Evolutionary conservation across 2,329 filamentous ascomycete genomes (phyloP).

Genomic region (Xylaria sp.): DNA sequence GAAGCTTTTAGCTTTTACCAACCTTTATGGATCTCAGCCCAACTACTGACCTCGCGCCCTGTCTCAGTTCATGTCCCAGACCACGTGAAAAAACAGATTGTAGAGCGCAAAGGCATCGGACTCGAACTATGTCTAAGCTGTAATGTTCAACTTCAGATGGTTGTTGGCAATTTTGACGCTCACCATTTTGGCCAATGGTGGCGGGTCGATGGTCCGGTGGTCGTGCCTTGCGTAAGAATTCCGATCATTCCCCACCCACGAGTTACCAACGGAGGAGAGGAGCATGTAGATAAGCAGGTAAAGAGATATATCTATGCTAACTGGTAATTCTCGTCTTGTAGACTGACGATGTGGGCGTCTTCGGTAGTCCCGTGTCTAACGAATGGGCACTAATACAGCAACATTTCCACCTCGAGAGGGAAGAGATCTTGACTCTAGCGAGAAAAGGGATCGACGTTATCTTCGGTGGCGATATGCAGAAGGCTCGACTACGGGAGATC

Average conservation of each 20-base stretch:
- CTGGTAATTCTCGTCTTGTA: conserved; percentile 49
- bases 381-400: conserved; percentile 79
- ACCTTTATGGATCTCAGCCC: neutral
- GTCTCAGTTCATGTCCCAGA: conserved; percentile 70
- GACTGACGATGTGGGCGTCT: conserved; percentile 88
- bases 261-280: neutral
- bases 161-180: conserved; percentile 70
- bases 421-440: conserved; percentile 65
- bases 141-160: conserved; percentile 82
- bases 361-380: conserved; percentile 79
- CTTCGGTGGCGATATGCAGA: conserved; percentile 73
- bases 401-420: conserved; percentile 70
- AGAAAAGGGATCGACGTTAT: conserved; percentile 71
- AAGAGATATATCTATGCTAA: conserved; percentile 7
- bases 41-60: neutral
- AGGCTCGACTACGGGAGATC: conserved; percentile 62
- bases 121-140: conserved; percentile 83
- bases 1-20: neutral
- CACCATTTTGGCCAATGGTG: conserved; percentile 85
- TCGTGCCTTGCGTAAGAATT: conserved; percentile 75
- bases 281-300: neutral
- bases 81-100: conserved; percentile 66
- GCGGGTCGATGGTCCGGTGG: conserved; percentile 65
- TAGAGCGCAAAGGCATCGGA: conserved; percentile 62
- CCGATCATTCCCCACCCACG: neutral